phyloP scores from a whole-genome alignment of 2,329 filamentous ascomycete genomes.

The Orbilia quercus region DNA sequence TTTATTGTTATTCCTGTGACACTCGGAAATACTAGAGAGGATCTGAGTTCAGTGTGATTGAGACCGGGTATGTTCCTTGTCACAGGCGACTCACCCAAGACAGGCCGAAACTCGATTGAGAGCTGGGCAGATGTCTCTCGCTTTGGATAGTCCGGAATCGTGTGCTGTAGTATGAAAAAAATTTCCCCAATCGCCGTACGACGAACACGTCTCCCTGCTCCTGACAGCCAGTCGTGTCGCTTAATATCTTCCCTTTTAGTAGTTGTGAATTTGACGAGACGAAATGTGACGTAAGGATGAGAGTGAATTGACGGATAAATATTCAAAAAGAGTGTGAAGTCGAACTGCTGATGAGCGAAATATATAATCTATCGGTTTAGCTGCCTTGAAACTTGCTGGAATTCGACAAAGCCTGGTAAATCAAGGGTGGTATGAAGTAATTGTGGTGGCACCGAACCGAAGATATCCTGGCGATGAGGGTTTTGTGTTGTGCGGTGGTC shows the following conservation, averaged over 20 bases:
- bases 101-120: constrained; percentile 41
- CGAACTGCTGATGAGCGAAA: constrained; percentile 27
- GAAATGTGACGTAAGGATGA: constrained; percentile 39
- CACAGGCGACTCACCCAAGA: constrained; percentile 17
- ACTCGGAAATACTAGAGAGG: constrained; percentile 2
- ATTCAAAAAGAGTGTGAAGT: constrained; percentile 6
- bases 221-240: constrained; percentile 25
- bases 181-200: constrained; percentile 32
- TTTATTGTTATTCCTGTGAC: not conserved
- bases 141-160: constrained; percentile 2
- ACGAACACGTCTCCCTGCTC: constrained; percentile 55
- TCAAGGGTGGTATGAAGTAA: constrained; percentile 1
- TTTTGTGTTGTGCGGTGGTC: constrained; percentile 26
- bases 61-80: constrained; percentile 12
- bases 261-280: constrained; percentile 10
- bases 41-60: constrained; percentile 9
- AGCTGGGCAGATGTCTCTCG: constrained; percentile 9
- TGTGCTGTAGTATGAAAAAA: constrained; percentile 33
- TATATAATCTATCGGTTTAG: constrained; percentile 14
- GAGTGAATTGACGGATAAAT: constrained; percentile 10
- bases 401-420: constrained; percentile 1
- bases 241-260: not conserved
- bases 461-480: not conserved
- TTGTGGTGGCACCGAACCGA: constrained; percentile 15
- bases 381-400: constrained; percentile 7